Base-by-base conservation (phyloP, 2,329 filamentous ascomycete species). In the Epicoccum nigrum region DNA sequence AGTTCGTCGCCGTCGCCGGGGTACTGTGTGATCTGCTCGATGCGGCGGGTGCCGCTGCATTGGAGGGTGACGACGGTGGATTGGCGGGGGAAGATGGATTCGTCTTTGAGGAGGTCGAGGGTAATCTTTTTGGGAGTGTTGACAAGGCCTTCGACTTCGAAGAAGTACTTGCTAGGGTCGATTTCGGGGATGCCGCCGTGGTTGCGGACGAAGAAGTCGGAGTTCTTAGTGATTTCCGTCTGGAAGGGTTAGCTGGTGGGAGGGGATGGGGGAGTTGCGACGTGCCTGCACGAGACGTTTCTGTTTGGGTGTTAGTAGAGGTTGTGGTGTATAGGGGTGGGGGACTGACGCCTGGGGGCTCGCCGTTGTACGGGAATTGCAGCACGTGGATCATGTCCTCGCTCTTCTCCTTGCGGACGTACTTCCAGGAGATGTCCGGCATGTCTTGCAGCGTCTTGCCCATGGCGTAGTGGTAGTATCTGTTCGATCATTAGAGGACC, bases 131-230 rank as follows among this genome's bases (percentile, higher is more conserved):
- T 79, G 0, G 86, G 84, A 2, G 81, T 75, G 5, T 80, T 80
- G 3, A 89, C 86, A 0, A 87, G 74, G 0, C 86, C 86, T 49
- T 84, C 83, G 4, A 89, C 68, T 2, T 75, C 71, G 13, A 87
- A 75, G 19, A 73, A 78, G 62, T 75, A 86, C 2, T 79, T 74
- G 0, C 82, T 76, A 1, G 78, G 72, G 7, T 87, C 79, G 45
- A 90, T 88, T 7, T 82, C 74, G 0, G 88, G 88, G 15, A 90
- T 84, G 0, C 87, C 86, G 8, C 87, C 86, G 55, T 90, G 87
- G 52, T 90, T 90, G 7, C 87, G 78, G 0, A 90, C 83, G 57
- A 88, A 90, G 58, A 86, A 82, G n/a, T 81, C 73, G 4, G 74
- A 59, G 54, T 88, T 90, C 0, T 79, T 75, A 0, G 87, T 90